A percentile compares a stretch with the other conserved stretches of the same genome.
Evolutionary conservation across 2,329 filamentous ascomycete genomes (phyloP).

Genomic region (Bipolaris zeicola): DNA sequence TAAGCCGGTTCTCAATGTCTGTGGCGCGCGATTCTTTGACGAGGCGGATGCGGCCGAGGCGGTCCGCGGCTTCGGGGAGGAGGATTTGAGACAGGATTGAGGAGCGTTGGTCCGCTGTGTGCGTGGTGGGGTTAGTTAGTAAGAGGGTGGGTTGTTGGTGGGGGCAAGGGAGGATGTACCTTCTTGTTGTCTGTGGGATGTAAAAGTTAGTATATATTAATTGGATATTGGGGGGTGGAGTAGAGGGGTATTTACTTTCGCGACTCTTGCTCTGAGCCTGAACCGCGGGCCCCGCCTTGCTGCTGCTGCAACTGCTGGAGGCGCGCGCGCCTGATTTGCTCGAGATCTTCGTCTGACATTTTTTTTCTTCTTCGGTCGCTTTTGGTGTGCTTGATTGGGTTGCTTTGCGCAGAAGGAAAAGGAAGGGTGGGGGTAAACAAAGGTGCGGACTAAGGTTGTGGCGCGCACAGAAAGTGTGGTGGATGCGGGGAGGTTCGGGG

Average conservation of each 20-base stretch:
- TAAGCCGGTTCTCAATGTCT: slow-evolving; percentile 90
- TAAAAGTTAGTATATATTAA: background rate
- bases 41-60: slow-evolving; percentile 89
- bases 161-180: slow-evolving; percentile 10
- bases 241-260: slow-evolving; percentile 48
- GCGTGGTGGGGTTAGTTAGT: slow-evolving; percentile 30
- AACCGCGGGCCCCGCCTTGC: slow-evolving; percentile 56
- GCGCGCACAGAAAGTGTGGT: slow-evolving; percentile 11
- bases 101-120: slow-evolving; percentile 71
- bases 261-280: slow-evolving; percentile 64
- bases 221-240: background rate
- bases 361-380: background rate
- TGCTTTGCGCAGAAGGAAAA: background rate
- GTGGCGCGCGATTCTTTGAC: slow-evolving; percentile 91
- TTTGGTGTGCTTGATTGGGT: background rate
- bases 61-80: slow-evolving; percentile 89
- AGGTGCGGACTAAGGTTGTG: background rate
- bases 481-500: slow-evolving; percentile 18
- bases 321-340: slow-evolving; percentile 89
- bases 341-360: slow-evolving; percentile 71
- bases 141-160: slow-evolving; percentile 23
- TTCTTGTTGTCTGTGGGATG: slow-evolving; percentile 26
- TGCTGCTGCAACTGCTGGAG: slow-evolving; percentile 89
- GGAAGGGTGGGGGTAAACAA: background rate
- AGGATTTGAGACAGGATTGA: slow-evolving; percentile 90